Base-by-base conservation (phyloP, 345 rosid genomes). In the Sapria himalayana region DNA sequence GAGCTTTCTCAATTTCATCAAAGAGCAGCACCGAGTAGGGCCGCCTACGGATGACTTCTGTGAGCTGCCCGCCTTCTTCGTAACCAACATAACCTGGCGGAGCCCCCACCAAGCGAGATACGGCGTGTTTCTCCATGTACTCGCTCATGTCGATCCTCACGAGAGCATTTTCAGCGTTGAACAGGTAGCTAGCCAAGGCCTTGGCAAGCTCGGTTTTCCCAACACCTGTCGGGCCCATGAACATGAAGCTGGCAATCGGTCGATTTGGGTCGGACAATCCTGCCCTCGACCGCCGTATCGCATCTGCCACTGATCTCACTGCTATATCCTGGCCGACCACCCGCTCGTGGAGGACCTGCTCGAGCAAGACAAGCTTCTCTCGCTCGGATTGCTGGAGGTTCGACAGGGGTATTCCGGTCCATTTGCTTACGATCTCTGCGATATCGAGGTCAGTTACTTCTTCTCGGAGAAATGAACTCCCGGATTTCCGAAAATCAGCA, bases 1-100 rank as follows among this genome's bases (percentile, higher is more conserved):
- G 46, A 0, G 46, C 93, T 61, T 73, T 80, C 65, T 80, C 93
- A 24, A 80, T 75, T 54, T 80, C 93, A 53, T 80, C 86, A 15
- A 43, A 42, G 1, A 42, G 13, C 1, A 25, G 5, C 2, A 42
- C 46, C 8, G 34, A 9, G 29, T 25, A 42, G 1, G 46, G 46
- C 10, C 46, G 25, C 17, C 22, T 10, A 9, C 46, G 25, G 9
- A 25, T 14, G 2, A 19, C 22, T 4, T 42, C 46, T 4, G 46
- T 43, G 15, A 43, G 35, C 14, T 43, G 46, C 35, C 46, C 46
- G 4, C 34, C 46, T 42, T 27, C 46, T 18, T 23, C 20, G 16
- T 42, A 21, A 15, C 46, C 46, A 10, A 42, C 19, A 42, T 42
- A 42, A 15, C 35, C 46, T 1, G 46, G 35, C 7, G 46, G 22